Conservation (phyloP, 257 asterid genomes). For the Solanum commersonii region DNA sequence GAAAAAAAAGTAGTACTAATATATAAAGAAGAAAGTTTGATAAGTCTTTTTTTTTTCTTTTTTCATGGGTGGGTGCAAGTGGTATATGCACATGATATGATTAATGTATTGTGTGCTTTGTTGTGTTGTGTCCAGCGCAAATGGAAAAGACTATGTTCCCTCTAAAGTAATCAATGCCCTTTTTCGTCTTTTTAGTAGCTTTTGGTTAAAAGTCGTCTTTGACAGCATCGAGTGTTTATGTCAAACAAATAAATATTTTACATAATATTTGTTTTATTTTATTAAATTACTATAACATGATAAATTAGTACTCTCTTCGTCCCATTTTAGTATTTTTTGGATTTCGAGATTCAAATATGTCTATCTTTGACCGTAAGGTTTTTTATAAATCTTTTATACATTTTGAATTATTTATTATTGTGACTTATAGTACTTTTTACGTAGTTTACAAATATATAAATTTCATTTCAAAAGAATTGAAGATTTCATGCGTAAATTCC, state of each 20-base stretch:
- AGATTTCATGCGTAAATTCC: fast-evolving
- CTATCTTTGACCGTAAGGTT: not conserved
- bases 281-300: not conserved
- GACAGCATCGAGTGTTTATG: too few relatives aligned
- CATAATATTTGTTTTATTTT: too few relatives aligned
- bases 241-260: too few relatives aligned
- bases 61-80: not conserved
- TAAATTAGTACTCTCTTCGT: not conserved
- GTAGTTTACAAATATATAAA: too few relatives aligned
- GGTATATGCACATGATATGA: not conserved
- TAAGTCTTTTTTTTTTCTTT: not conserved
- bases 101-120: not conserved
- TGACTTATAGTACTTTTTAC: too few relatives aligned
- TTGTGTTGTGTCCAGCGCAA: conserved; percentile 2
- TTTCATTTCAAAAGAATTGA: too few relatives aligned
- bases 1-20: not conserved
- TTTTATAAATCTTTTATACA: too few relatives aligned
- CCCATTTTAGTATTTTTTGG: too few relatives aligned
- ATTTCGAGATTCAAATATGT: too few relatives aligned
- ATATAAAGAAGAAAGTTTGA: not conserved
- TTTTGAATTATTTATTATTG: too few relatives aligned
- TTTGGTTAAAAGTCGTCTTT: not conserved
- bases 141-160: not conserved
- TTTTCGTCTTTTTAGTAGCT: not conserved
- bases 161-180: not conserved